Base-by-base conservation (phyloP, 2,329 filamentous ascomycete genomes). In the Seiridium cupressi region DNA sequence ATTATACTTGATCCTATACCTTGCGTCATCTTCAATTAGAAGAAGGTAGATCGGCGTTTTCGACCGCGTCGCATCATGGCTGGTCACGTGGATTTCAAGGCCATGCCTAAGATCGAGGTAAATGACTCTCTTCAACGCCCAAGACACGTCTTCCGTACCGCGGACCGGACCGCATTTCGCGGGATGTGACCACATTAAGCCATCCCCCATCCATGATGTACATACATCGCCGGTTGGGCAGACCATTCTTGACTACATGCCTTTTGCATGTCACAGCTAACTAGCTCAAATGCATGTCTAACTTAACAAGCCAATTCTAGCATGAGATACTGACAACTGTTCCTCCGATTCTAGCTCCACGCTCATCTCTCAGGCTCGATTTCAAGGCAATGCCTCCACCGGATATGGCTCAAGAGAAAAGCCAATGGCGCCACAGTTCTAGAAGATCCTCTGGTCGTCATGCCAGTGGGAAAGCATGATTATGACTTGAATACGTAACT, bases 281-380 rank as follows among this genome's bases (percentile, higher is more conserved):
- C 38, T 42, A 42, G 38, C 18, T 26, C 18, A 26, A 26, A 26
- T 26, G 18, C 18, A 26, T 26, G 18, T 26, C 18, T 26, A 26
- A 26, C 8, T 34, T 49, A 3, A 5, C 13, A 10, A 32, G 47
- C 47, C 31, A 10, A 35, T 8, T n/a, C 31, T 31, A 7, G 4
- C 7, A 13, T 4, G 6, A 32, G 18, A 51, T 13, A 13, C 18
- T 51, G 55, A 58, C 61, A 58, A 62, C 61, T 51, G 46, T 48
- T 42, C 13, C 55, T 46, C 9, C 46, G 49, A 51, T 31, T 9
- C 51, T 53, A 93, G 88, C 83, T 94, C 57, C 91, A 95, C 68
- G 91, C 91, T 63, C 91, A 95, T 74, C 81, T 95, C 49, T 91
- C 87, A 46, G 91, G 91, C 57, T 92, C 89, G 72, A 91, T 95